These are phyloP conservation scores for Parasitella parasitica DNA, from an alignment of 371 early-diverging fungal species.

Conservation along the genomic window DNA sequence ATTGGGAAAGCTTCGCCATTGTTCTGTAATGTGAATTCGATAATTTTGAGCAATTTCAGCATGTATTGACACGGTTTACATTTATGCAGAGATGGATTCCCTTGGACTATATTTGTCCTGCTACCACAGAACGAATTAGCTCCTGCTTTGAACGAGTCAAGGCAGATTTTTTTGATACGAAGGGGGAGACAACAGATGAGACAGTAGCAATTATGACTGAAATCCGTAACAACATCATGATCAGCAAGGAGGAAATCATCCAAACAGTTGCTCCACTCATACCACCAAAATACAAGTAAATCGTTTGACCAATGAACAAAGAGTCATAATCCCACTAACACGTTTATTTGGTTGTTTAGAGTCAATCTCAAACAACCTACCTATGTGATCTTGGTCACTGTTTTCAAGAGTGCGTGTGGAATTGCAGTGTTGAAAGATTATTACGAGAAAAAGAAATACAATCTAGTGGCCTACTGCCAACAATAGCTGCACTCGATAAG, in stretches of 20 bases:
- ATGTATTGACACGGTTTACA: constrained; percentile 9
- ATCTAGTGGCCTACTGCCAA: constrained; percentile 26
- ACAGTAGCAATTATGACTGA: constrained; percentile 51
- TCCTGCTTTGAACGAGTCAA: constrained; percentile 36
- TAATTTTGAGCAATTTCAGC: neutral
- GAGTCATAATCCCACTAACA: too few relatives aligned
- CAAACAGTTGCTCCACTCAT: constrained; percentile 42
- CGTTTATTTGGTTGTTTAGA: constrained; percentile 11
- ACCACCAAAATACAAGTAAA: constrained; percentile 43
- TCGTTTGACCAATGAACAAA: too few relatives aligned
- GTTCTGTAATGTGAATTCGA: constrained; percentile 28
- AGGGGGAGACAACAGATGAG: constrained; percentile 6
- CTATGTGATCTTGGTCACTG: constrained; percentile 44
- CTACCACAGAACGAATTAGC: constrained; percentile 40
- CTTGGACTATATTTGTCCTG: constrained; percentile 52
- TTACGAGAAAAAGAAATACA: constrained; percentile 50
- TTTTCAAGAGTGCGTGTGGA: constrained; percentile 60
- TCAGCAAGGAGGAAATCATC: constrained; percentile 43
- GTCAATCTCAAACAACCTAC: constrained; percentile 49
- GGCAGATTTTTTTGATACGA: constrained; percentile 17
- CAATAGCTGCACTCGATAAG: constrained; percentile 32
- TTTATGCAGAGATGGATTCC: constrained; percentile 44
- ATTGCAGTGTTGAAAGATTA: constrained; percentile 44
- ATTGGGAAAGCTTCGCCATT: constrained; percentile 28
- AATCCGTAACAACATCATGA: constrained; percentile 43